These are phyloP conservation scores for Batkoa obscura DNA, from an alignment of 371 early-diverging fungal species.

Conservation along the genomic window DNA sequence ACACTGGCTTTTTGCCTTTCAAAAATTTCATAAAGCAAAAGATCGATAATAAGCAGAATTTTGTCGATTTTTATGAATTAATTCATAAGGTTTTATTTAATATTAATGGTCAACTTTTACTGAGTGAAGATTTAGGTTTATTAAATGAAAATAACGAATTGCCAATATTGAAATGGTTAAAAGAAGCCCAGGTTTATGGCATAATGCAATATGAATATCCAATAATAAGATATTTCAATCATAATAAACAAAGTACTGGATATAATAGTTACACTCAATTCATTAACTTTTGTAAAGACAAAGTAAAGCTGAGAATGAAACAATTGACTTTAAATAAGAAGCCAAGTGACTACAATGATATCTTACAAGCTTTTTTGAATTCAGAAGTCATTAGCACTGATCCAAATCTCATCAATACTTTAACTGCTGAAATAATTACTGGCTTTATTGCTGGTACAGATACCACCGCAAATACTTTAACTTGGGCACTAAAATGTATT, in stretches of 20 bases:
- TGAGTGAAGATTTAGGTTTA: conserved; percentile 24
- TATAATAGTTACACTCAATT: neutral
- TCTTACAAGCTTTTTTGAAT: conserved; percentile 10
- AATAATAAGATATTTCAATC: conserved; percentile 1
- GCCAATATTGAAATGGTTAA: neutral
- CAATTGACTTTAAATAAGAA: neutral
- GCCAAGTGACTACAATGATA: conserved; percentile 6
- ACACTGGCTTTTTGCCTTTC: too few relatives aligned
- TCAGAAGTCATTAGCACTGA: conserved; percentile 6
- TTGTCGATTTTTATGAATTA: conserved; percentile 3
- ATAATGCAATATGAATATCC: conserved; percentile 5
- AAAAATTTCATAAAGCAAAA: too few relatives aligned
- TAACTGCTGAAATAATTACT: conserved; percentile 9
- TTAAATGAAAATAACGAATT: conserved; percentile 15
- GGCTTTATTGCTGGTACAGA: neutral
- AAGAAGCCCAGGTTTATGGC: neutral
- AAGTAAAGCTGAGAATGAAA: neutral
- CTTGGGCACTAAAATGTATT: neutral
- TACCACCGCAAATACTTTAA: neutral
- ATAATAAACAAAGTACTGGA: neutral
- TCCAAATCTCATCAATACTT: conserved; percentile 6
- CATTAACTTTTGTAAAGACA: neutral
- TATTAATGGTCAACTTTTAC: conserved; percentile 25
- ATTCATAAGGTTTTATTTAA: conserved; percentile 11
- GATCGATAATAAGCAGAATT: too few relatives aligned